Base-by-base conservation (phyloP, 2,329 filamentous ascomycete genomes). In the Aureobasidium lini region DNA sequence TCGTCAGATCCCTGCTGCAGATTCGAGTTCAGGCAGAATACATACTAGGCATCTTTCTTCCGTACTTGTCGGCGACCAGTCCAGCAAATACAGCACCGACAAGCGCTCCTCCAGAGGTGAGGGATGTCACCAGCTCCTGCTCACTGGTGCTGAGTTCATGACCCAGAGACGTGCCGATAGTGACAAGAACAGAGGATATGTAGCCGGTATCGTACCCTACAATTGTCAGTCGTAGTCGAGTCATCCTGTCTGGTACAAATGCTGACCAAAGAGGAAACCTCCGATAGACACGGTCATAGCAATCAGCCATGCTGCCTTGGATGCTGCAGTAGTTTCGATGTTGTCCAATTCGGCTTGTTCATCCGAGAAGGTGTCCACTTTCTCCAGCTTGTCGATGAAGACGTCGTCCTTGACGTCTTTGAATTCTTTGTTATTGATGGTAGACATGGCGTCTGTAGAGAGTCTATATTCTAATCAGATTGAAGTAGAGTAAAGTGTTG, bases 41-140 rank as follows among this genome's bases (percentile, higher is more conserved):
- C 34, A 8, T 36, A 36, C 34, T 75, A 6, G 68, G 69, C 43
- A 66, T 67, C 64, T 76, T 76, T 44, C 75, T 71, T 18, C 75
- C 74, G 44, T 69, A 73, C 60, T 69, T 62, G 61, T 77, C 75
- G 5, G 74, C 73, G 0, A 56, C 61, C 4, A 67, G 53, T 39
- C 66, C 66, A 6, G 66, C 66, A 34, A 62, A 60, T 31, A 76
- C 69, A 6, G 75, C 73, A 8, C 76, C 77, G 11, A 79, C 64
- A 47, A 80, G 74, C 2, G 77, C 76, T 39, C 75, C 79, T 34
- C 75, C 79, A 6, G 76, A 79, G 18, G 75, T 79, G 16, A 81
- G 72, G 0, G 79, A 80, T 0, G 79, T 81, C 37, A 81, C 74
- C 31, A 81, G 69, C 63, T 82, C 78, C 62, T 79, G 75, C 61